Base-by-base conservation (phyloP, 1,284 basidiomycete species). In the Leccinum fallax region DNA sequence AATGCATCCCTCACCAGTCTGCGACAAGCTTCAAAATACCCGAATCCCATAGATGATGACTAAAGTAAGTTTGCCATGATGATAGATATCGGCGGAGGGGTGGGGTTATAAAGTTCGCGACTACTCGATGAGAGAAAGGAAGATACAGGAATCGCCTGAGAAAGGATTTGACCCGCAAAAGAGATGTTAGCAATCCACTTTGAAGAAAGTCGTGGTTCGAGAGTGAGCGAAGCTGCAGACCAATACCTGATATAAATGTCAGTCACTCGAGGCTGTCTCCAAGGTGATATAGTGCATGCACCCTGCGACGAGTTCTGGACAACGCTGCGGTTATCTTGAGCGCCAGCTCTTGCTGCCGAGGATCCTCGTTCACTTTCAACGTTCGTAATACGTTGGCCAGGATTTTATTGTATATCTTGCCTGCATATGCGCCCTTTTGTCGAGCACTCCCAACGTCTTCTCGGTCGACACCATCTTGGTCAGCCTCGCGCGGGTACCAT, bases 161-260 rank as follows among this genome's bases (percentile, higher is more conserved):
- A 89, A 53, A 97, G 82, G 36, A 95, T 83, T 3, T 84, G 80
- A 0, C 89, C 91, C 48, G 94, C 83, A 71, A 95, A 92, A 3
- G 93, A 83, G 62, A 96, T 86, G 59, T 94, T 95, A 2, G 90
- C 86, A 36, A 97, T 87, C 95, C 95, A 98, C 69, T 90, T 88
- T 0, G 93, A 92, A 6, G 92, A 92, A 1, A 95, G 83, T 1
- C 0, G 85, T 0, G 95, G 94, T 66, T 98, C 95, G 7, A 97
- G 81, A 0, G 90, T 90, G 24, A 95, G 78, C 1, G 85, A 85
- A 4, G 86, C 89, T 36, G 83, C 83, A 16, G 86, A 76, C 92
- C 94, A 94, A 72, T 92, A 95, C 10, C 91, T 93, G 19, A 56
- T 55, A 57, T 57, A 40, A 24, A 38, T 5, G 24, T 65, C 48